These are phyloP conservation scores for Tetragonia tetragonoides DNA, from an alignment of 148 eudicot species.

Conservation along the genomic window DNA sequence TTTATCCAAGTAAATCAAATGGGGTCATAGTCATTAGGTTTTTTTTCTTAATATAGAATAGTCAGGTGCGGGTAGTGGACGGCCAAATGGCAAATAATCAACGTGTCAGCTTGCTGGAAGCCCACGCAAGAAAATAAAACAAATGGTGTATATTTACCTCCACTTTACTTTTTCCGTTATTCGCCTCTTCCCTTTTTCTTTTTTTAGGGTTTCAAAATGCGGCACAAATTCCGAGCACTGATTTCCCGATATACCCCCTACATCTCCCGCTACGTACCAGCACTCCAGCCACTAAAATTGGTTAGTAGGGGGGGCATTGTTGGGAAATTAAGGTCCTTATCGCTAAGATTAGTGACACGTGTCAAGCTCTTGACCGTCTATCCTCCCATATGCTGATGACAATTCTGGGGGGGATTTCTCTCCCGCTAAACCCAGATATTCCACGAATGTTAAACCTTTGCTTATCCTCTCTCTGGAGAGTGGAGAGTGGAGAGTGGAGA, in stretches of 20 bases:
- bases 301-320: background rate
- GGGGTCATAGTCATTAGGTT: too few relatives aligned
- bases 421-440: constrained; percentile 8
- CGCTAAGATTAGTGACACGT: constrained; percentile 34
- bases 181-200: background rate
- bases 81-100: background rate
- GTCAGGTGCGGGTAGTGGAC: too few relatives aligned
- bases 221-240: background rate
- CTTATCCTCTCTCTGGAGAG: constrained; percentile 12
- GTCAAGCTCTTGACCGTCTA: constrained; percentile 34
- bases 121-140: constrained; percentile 12
- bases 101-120: constrained; percentile 5
- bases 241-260: background rate
- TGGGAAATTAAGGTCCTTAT: background rate
- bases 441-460: constrained; percentile 8
- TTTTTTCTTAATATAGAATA: too few relatives aligned
- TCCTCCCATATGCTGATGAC: background rate
- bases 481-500: background rate
- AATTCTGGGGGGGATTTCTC: background rate
- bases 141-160: constrained; percentile 10
- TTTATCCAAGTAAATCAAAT: too few relatives aligned
- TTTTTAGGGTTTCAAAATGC: background rate
- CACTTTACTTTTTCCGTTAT: background rate
- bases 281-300: too few relatives aligned
- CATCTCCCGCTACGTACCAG: too few relatives aligned